A percentile compares a stretch with the other conserved stretches of the same genome.
These are phyloP conservation scores for Candida awuae DNA, from an alignment of 805 yeast genomes.

Conservation along the genomic window DNA sequence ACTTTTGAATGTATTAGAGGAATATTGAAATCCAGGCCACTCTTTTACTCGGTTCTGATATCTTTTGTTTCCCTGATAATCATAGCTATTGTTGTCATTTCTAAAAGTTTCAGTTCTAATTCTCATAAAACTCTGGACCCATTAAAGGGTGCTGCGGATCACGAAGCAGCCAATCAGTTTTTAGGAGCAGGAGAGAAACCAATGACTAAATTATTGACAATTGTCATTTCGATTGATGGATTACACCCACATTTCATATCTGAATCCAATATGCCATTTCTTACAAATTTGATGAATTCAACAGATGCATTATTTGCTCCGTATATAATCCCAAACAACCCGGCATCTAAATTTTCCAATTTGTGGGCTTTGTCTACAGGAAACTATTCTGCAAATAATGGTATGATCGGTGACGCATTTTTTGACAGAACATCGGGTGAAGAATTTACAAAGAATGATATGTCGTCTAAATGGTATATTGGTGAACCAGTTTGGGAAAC, in stretches of 20 bases:
- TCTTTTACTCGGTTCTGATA: slow-evolving; percentile 12
- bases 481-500: slow-evolving; percentile 89
- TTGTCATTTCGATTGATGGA: slow-evolving; percentile 77
- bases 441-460: slow-evolving; percentile 48
- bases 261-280: slow-evolving; percentile 55
- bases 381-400: slow-evolving; percentile 72
- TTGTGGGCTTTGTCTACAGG: slow-evolving; percentile 93
- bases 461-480: slow-evolving; percentile 69
- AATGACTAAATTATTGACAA: slow-evolving; percentile 31
- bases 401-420: slow-evolving; percentile 78
- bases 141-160: not conserved
- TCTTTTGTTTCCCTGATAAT: slow-evolving; percentile 40
- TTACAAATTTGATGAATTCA: slow-evolving; percentile 48
- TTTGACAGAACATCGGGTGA: slow-evolving; percentile 49
- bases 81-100: slow-evolving; percentile 69
- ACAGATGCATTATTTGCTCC: slow-evolving; percentile 61
- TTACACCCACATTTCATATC: slow-evolving; percentile 85
- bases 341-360: slow-evolving; percentile 84
- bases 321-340: slow-evolving; percentile 80
- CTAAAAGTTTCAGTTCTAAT: not conserved
- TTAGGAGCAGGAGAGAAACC: too few relatives aligned
- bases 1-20: not conserved
- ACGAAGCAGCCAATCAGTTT: not conserved
- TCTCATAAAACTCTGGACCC: not conserved
- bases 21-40: not conserved